Evolutionary conservation across 1,284 basidiomycete species (phyloP), one percentile per base, ranked within the genome.

Genomic region (Trametes sp.): DNA sequence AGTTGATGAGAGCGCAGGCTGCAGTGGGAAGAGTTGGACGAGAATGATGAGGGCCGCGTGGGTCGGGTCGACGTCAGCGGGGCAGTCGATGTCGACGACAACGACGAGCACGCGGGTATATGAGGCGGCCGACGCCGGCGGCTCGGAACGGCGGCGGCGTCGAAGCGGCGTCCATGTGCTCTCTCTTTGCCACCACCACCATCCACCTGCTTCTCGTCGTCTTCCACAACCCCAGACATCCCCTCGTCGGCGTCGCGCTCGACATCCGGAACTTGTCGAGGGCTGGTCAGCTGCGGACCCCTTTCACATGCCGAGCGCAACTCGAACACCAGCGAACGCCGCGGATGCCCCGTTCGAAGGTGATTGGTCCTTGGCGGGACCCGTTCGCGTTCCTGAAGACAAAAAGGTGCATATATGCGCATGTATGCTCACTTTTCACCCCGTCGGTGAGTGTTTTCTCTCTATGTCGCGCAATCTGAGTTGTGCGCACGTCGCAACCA

Each of bases 21-120:
- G 51, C 10, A n/a, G 54, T 56, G 54, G 44, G 54, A 56, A 56
- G 54, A 36, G n/a, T 4, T 44, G 4, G 24, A 36, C 31, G 9
- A 23, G 49, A 24, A 23, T 9, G 24, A 48, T 2, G 45, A 48
- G 38, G 38, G n/a, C 33, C 35, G 33, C 52, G 52, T 35, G 35
- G 38, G 38, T 33, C 2, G 16, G 21, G 29, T 54, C 54, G 19
- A 14, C 28, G 54, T 35, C 54, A 23, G 24, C 42, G 24, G 9
- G 21, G 42, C 38, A 11, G 48, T 51, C 56, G 48, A 41, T 51
- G 56, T 49, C 55, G 46, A 38, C 45, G 14, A 21, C 46, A 35
- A 50, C 55, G 35, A 21, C 55, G 55, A 38, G 55, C 55, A 44
- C 55, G 45, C 35, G 35, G 35, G 45, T 29, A 33, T 38, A 23